phyloP scores from a whole-genome alignment of 768 basidiomycete genomes.

The Trametes cinnabarina region DNA sequence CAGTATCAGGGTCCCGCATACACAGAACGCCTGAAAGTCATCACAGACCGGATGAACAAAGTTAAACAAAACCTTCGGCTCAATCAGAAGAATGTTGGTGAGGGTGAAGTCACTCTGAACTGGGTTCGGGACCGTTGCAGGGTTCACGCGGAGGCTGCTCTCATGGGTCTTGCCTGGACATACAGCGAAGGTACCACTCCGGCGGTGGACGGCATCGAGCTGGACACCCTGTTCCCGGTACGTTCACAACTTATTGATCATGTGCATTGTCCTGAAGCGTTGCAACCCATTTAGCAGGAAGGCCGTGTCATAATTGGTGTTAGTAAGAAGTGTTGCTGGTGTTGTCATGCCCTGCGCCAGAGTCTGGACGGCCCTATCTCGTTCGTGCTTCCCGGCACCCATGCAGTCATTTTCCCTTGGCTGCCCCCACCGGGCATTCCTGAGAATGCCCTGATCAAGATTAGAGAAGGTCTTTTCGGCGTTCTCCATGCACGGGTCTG shows the following conservation, averaged over 20 bases:
- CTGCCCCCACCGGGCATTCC: not conserved
- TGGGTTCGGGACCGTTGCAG: too few relatives aligned
- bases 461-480: conserved; percentile 7
- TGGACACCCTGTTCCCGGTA: not conserved
- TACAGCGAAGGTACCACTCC: not conserved
- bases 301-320: not conserved
- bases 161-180: not conserved
- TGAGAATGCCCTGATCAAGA: not conserved
- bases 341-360: not conserved
- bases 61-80: not conserved
- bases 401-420: not conserved
- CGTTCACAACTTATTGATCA: not conserved
- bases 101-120: not conserved
- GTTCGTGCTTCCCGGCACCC: not conserved
- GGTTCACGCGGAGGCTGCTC: not conserved
- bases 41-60: not conserved
- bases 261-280: not conserved
- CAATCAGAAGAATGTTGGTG: not conserved
- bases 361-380: not conserved
- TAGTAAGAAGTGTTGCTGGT: not conserved
- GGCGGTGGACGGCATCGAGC: not conserved
- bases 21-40: too few relatives aligned
- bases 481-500: not conserved
- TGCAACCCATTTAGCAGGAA: not conserved
- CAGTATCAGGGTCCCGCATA: too few relatives aligned